These are phyloP conservation scores for Acacia pycnantha DNA, from an alignment of 331 rosid genomes.

Conservation along the genomic window DNA sequence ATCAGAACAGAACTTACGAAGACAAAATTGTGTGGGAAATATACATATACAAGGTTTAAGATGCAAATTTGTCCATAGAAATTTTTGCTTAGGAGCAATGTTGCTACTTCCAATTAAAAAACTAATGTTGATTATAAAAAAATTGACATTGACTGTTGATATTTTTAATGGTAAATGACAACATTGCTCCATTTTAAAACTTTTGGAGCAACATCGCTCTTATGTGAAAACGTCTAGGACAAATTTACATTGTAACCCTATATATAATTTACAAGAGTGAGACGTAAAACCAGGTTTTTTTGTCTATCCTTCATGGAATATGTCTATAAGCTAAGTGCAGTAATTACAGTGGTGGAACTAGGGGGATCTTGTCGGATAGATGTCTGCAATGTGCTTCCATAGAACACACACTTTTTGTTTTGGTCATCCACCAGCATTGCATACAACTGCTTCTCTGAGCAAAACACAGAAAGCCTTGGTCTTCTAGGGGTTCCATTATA, in stretches of 20 bases:
- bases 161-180: no score
- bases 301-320: background rate
- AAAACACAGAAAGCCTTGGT: conserved; percentile 94
- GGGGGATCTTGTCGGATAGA: conserved; percentile 52
- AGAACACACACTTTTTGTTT: conserved; percentile 78
- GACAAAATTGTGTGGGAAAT: background rate
- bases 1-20: conserved; percentile 2
- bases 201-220: no score
- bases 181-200: no score
- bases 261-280: background rate
- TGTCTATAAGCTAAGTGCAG: conserved; percentile 18
- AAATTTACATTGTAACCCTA: no score
- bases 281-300: background rate
- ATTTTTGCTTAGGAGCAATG: no score
- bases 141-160: no score
- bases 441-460: conserved; percentile 81
- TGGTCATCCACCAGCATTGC: conserved; percentile 92
- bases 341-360: conserved; percentile 59
- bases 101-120: no score
- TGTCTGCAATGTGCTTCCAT: conserved; percentile 81
- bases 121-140: no score
- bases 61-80: no score
- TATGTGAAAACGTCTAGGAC: no score
- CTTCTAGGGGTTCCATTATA: conserved; percentile 66
- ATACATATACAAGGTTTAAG: background rate